These are phyloP conservation scores for Tuber indicum DNA, from an alignment of 495 filamentous ascomycete genomes.

Conservation along the genomic window DNA sequence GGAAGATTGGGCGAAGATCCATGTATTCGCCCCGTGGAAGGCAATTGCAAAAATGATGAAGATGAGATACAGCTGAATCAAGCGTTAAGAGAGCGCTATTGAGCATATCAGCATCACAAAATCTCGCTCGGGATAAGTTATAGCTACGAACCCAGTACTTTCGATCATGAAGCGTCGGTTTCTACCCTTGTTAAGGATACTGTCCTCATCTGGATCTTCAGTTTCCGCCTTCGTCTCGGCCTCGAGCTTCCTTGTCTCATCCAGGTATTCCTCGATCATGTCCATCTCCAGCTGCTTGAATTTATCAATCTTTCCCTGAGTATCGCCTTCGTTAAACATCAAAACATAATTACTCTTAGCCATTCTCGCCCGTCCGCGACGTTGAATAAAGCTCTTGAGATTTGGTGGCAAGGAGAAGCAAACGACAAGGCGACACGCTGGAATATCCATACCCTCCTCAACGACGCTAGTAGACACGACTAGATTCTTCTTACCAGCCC, in stretches of 20 bases:
- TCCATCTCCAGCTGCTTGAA: constrained; percentile 62
- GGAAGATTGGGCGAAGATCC: constrained; percentile 50
- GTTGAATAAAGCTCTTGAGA: constrained; percentile 81
- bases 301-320: constrained; percentile 41
- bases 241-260: constrained; percentile 55
- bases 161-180: constrained; percentile 46
- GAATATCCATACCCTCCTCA: constrained; percentile 89
- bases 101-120: constrained; percentile 10
- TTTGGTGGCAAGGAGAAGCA: constrained; percentile 72
- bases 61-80: constrained; percentile 63
- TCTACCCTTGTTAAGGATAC: constrained; percentile 19
- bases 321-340: constrained; percentile 49
- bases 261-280: constrained; percentile 68
- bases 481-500: constrained; percentile 62
- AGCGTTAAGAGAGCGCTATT: constrained; percentile 67
- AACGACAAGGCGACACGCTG: constrained; percentile 77
- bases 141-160: constrained; percentile 49
- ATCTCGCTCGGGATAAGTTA: not conserved
- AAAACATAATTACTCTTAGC: constrained; percentile 64
- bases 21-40: constrained; percentile 55
- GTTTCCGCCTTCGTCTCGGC: constrained; percentile 51
- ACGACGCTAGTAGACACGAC: constrained; percentile 77
- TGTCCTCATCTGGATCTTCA: constrained; percentile 47
- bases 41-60: constrained; percentile 73
- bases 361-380: constrained; percentile 75